Base-by-base conservation (phyloP, 1,284 basidiomycete genomes). In the Sphaerobolus stellatus region DNA sequence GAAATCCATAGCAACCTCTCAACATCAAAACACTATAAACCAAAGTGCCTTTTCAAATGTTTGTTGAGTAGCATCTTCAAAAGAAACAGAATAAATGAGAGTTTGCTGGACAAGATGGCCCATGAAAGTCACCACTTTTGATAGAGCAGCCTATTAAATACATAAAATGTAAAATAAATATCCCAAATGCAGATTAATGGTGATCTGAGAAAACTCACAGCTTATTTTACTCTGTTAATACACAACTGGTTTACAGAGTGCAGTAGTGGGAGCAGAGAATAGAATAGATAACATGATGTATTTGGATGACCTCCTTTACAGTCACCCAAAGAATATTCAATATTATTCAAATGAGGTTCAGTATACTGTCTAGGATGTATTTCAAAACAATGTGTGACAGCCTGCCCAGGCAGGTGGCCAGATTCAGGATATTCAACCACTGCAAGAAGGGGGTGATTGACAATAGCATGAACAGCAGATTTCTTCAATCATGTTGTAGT, bases 11-110 rank as follows among this genome's bases (percentile, higher is more conserved):
- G 28, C 47, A 24, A 28, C 4, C 18, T 29, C 38, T 5, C 34
- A 33, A 46, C 64, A 65, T 4, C 62, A 62, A 14, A 44, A 54
- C 5, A 59, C 52, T 3, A 57, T 61, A 36, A 65, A 64, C 1
- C 40, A 58, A 3, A 65, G 40, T 11, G 61, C 61, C 43, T 59
- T 61, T 11, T 50, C 33, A 33, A 64, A 64, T 1, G 64, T 45
- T 41, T 62, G 57, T 27, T 59, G 40, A 31, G 50, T 20, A 6
- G 60, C 51, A 56, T n/a, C 5, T 9, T n/a, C 49, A 22, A 45
- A 14, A 31, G 34, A 20, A 25, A 14, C 33, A 36, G 11, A 34
- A 27, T 36, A 25, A 14, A 22, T 38, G 24, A 9, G 43, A 31
- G 44, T 25, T 5, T 43, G 24, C 24, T 2, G n/a, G 29, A 29